Base-by-base conservation (phyloP, 768 basidiomycete species). In the Daedalea quercina region DNA sequence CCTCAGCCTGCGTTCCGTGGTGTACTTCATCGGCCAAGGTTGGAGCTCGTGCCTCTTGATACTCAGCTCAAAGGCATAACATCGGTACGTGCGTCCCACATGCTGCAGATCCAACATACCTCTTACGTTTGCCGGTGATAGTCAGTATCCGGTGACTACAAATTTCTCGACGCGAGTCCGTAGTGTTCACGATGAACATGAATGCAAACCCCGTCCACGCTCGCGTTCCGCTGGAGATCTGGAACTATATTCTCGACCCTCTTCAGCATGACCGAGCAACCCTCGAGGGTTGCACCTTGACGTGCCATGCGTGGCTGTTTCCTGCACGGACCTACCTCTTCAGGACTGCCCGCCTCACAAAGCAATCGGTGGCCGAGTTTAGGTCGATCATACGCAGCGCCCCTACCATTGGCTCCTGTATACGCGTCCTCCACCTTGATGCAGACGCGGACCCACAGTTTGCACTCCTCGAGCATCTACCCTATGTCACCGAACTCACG, bases 271-370 rank as follows among this genome's bases (percentile, higher is more conserved):
- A 62, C 53, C 53, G 41, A 34, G 40, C 49, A 9, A 20, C 61
- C n/a, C 57, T 62, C 33, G 46, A 51, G n/a, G 20, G 7, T 17
- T 57, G 59, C 44, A 54, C 49, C n/a, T 56, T 62, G 35, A 37
- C 51, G 22, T 41, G 42, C 25, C 50, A 53, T 17, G 7, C 26
- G 9, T 62, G 59, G 59, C 54, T 46, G 9, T 50, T 52, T 6
- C 40, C 50, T 13, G 55, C 43, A 23, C 54, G 57, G 25, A 46
- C 48, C 22, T 52, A 54, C 22, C 47, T 62, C 31, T 60, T 58
- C 53, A 44, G 42, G 20, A 20, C 48, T 9, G 31, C 37, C 9
- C 6, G 48, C 22, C 42, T 60, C 48, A 50, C 23, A 9, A 23
- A 17, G 23, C 7, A 45, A 25, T 13, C 44, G 22, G 4, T 20